Evolutionary conservation across 805 yeast genomes (phyloP).

Genomic region (Maudiozyma bulderi): DNA sequence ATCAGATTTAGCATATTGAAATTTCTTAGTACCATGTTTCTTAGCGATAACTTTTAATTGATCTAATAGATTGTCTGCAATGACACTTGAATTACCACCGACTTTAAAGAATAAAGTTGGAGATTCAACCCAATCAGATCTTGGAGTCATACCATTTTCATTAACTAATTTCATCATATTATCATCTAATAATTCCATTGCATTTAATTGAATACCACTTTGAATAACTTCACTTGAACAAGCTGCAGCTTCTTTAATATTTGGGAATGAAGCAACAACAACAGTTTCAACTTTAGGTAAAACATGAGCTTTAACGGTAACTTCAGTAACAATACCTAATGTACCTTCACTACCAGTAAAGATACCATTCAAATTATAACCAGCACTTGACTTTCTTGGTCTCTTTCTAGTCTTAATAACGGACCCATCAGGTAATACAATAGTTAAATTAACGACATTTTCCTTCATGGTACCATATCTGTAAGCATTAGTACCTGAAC

Average conservation of each 20-base stretch:
- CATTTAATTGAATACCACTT: slow-evolving; percentile 58
- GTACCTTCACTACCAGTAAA: slow-evolving; percentile 77
- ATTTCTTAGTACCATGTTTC: slow-evolving; percentile 45
- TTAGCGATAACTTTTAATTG: slow-evolving; percentile 43
- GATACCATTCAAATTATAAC: slow-evolving; percentile 67
- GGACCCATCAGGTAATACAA: slow-evolving; percentile 75
- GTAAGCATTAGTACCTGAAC: slow-evolving; percentile 74
- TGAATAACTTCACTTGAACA: slow-evolving; percentile 55
- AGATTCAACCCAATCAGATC: slow-evolving; percentile 43
- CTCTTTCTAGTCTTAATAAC: slow-evolving; percentile 64
- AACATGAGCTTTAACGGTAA: slow-evolving; percentile 59
- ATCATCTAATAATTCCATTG: slow-evolving; percentile 66
- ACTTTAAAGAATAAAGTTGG: slow-evolving; percentile 61
- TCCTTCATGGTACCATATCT: slow-evolving; percentile 76
- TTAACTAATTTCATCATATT: slow-evolving; percentile 62
- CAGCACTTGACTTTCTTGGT: slow-evolving; percentile 72
- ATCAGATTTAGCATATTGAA: slow-evolving; percentile 53
- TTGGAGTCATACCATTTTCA: slow-evolving; percentile 41
- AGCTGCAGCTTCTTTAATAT: slow-evolving; percentile 59
- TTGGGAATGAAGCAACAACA: slow-evolving; percentile 58
- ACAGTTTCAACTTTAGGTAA: slow-evolving; percentile 58
- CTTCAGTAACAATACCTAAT: slow-evolving; percentile 68
- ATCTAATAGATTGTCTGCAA: slow-evolving; percentile 36
- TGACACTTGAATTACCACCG: slow-evolving; percentile 38
- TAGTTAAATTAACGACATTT: slow-evolving; percentile 56